Conservation (phyloP, 225 moss, liverwort and hornwort species). For the Marchantia polymorpha region DNA sequence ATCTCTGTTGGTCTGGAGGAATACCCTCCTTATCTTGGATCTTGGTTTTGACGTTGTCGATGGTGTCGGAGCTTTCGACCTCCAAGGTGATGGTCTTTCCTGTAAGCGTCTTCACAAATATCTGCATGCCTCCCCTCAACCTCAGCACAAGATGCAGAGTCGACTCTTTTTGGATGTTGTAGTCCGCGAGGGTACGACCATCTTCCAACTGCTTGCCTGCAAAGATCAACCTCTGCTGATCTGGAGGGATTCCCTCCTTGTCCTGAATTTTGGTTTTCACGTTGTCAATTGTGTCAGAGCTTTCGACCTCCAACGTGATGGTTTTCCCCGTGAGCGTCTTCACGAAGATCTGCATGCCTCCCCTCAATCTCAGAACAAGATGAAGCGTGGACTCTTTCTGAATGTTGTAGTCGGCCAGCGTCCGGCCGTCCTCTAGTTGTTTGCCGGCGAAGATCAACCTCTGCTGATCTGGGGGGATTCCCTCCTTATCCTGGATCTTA, state of each 20-base stretch:
- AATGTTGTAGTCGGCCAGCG: too few relatives aligned
- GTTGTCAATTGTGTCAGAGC: background rate
- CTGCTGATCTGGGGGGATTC: too few relatives aligned
- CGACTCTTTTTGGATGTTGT: background rate
- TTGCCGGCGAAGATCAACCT: too few relatives aligned
- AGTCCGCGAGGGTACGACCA: background rate
- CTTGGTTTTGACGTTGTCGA: background rate
- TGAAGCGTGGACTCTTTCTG: too few relatives aligned
- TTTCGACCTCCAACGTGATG: conserved; percentile 8
- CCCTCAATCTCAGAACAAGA: background rate
- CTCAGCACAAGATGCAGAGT: background rate
- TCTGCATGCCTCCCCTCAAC: background rate
- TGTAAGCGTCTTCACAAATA: conserved; percentile 24
- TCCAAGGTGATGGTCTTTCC: conserved; percentile 26
- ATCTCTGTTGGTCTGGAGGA: too few relatives aligned
- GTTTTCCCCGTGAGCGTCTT: conserved; percentile 19
- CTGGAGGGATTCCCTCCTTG: too few relatives aligned
- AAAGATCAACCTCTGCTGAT: background rate
- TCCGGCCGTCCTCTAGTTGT: too few relatives aligned
- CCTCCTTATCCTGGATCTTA: too few relatives aligned
- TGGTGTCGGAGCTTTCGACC: conserved; percentile 22
- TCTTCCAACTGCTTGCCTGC: conserved; percentile 10
- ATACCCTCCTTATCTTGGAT: too few relatives aligned
- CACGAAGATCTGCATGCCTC: conserved; percentile 19
- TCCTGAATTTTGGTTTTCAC: too few relatives aligned